Base-by-base conservation (phyloP, 2,329 filamentous ascomycete species). In the Malbranchea cinnamomea region DNA sequence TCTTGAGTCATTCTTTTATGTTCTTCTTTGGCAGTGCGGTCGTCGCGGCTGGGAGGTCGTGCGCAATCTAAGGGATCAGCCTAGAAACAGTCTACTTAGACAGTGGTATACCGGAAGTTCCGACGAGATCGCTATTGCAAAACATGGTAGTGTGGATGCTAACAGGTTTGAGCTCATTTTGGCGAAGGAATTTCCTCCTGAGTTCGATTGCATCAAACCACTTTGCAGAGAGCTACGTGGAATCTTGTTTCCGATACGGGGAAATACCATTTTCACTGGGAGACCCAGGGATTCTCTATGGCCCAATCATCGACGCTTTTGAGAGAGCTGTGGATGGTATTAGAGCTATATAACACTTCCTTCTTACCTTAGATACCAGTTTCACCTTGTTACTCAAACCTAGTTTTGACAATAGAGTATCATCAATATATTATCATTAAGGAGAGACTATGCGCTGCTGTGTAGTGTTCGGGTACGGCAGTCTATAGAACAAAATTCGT, bases 1-100 rank as follows among this genome's bases (percentile, higher is more conserved):
- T 24, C 38, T 48, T 13, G 43, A 49, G 33, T 49, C 42, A 24
- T 45, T 49, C 34, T 47, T 51, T 32, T 48, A 51, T 29, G 40
- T 49, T 12, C 39, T 50, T n/a, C n/a, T 30, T 21, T 30, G 27
- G 18, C 27, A 30, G 17, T 30, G 27, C 11, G 27, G 15, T 9
- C 27, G 27, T 21, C n/a, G 12, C 12, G 18, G 27, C 18, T 30
- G 27, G 27, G 13, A 3, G 4, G 2, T 10, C 8, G 15, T 14
- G 8, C 9, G 17, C 3, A 4, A 13, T 4, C n/a, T 13, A 13
- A 8, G 23, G n/a, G 12, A 6, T 9, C 8, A 14, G 15, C 16
- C 27, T 3, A 13, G 17, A 7, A 9, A 20, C n/a, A 21, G 27
- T n/a, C 8, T 13, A 13, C 17, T 30, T 5, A 30, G 10, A 13